Base-by-base conservation (phyloP, 495 filamentous ascomycete genomes). In the Aspergillus asperescens region DNA sequence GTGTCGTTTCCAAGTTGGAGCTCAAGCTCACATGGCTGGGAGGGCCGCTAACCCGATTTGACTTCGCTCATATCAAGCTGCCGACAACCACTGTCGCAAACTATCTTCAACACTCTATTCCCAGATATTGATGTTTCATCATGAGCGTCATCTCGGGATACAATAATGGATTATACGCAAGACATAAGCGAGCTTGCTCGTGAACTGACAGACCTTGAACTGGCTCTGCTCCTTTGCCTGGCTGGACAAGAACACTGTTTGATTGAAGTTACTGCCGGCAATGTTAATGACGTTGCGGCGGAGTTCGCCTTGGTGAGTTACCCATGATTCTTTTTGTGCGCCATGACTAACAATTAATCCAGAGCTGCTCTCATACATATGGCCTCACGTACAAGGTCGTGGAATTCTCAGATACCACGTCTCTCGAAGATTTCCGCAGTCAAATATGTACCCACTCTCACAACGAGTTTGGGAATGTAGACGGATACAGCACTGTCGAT, bases 231-330 rank as follows among this genome's bases (percentile, higher is more conserved):
- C 18, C 75, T 96, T 43, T 92, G 83, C 59, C 79, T 96, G 24
- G 75, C 87, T 48, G 81, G 84, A 20, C 79, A 82, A 49, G 85
- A 93, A 68, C 92, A 97, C 63, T 96, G 89, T 67, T 82, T 96
- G 52, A 82, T 97, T 61, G 83, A 86, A 67, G 86, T 87, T 34
- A 82, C 85, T 8, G 67, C 72, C 19, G 70, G 78, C 25, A 72
- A 69, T 48, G 62, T 91, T 37, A 72, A 86, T 62, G 76, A 81
- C 51, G 71, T 95, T 24, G 77, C 81, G 34, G 73, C 82, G 34
- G 89, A 95, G 63, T 71, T 96, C 18, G 77, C 81, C 54, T 69
- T 91, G 66, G 87, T 89, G 72, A 45, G 39, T 47, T 32, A 7
- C 15, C n/a, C 42, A n/a, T n/a, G n/a, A n/a, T n/a, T n/a, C n/a